phyloP scores from a whole-genome alignment of 768 basidiomycete genomes.

The Porphyrellus cyaneotinctus region DNA sequence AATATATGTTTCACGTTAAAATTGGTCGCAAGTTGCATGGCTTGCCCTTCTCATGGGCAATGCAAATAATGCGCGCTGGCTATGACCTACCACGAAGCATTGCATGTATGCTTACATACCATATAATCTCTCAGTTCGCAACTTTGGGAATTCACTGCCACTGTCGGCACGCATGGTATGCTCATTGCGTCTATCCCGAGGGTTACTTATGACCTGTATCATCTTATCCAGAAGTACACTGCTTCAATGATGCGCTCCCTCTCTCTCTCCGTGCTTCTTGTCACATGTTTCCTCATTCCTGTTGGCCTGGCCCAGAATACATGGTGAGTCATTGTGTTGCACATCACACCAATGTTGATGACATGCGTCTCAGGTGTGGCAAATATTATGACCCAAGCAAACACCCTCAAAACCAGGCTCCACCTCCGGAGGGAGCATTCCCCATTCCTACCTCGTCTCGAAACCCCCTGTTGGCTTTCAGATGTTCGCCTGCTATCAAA shows the following conservation, averaged over 20 bases:
- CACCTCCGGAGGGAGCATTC: constrained; percentile 49
- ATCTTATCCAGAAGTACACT: neutral
- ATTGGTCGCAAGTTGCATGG: neutral
- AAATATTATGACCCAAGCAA: constrained; percentile 50
- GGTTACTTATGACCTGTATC: neutral
- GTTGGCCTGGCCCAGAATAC: constrained; percentile 21
- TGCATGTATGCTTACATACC: constrained; percentile 4
- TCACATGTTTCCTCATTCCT: constrained; percentile 13
- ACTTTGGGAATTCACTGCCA: neutral
- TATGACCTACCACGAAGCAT: neutral
- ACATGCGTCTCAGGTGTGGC: constrained; percentile 33
- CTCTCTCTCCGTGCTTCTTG: constrained; percentile 11
- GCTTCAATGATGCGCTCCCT: constrained; percentile 7
- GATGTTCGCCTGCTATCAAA: constrained; percentile 53
- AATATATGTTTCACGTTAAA: neutral
- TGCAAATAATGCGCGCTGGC: neutral
- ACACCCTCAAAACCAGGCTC: constrained; percentile 30
- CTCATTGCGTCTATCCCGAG: neutral
- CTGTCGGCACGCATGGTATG: constrained; percentile 4
- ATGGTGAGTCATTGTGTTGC: constrained; percentile 19
- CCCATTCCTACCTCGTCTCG: constrained; percentile 35
- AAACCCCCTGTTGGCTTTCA: constrained; percentile 48
- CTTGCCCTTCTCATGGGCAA: neutral
- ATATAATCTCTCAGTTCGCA: neutral
- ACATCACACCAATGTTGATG: neutral